Conservation (phyloP, 75 land plant genomes). For the Cunninghamia lanceolata region DNA sequence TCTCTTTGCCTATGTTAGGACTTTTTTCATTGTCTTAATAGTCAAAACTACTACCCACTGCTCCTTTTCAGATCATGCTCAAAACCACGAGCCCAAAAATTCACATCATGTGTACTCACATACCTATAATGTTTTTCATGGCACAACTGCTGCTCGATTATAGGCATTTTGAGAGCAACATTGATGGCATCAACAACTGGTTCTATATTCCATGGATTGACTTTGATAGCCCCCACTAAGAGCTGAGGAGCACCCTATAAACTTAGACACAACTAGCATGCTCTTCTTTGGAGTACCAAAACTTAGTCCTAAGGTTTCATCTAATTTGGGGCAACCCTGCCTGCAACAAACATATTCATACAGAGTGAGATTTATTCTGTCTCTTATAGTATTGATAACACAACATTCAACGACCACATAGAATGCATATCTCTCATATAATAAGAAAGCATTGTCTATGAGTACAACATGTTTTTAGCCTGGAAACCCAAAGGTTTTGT, state of each 20-base stretch:
- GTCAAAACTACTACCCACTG: no score
- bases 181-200: slow-evolving; percentile 65
- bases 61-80: slow-evolving; percentile 56
- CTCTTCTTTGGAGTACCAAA: no score
- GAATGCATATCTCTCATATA: slow-evolving; percentile 62
- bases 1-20: no score
- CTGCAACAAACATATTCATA: slow-evolving; percentile 76
- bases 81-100: slow-evolving; percentile 71
- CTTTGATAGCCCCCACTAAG: slow-evolving; percentile 73
- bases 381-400: slow-evolving; percentile 63
- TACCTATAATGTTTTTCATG: slow-evolving; percentile 74
- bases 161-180: slow-evolving; percentile 40
- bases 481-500: slow-evolving; percentile 47
- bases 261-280: no score
- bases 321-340: slow-evolving; percentile 41
- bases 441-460: slow-evolving; percentile 51
- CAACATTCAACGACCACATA: slow-evolving; percentile 68
- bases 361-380: slow-evolving; percentile 66
- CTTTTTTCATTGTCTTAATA: no score
- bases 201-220: slow-evolving; percentile 77
- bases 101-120: no score
- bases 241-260: slow-evolving; percentile 73
- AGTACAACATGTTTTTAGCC: slow-evolving; percentile 67
- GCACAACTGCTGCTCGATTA: slow-evolving; percentile 55
- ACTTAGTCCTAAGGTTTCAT: slow-evolving; percentile 27